These are phyloP conservation scores for Boletellus deceptivus DNA, from an alignment of 1,284 basidiomycete species.

Conservation along the genomic window DNA sequence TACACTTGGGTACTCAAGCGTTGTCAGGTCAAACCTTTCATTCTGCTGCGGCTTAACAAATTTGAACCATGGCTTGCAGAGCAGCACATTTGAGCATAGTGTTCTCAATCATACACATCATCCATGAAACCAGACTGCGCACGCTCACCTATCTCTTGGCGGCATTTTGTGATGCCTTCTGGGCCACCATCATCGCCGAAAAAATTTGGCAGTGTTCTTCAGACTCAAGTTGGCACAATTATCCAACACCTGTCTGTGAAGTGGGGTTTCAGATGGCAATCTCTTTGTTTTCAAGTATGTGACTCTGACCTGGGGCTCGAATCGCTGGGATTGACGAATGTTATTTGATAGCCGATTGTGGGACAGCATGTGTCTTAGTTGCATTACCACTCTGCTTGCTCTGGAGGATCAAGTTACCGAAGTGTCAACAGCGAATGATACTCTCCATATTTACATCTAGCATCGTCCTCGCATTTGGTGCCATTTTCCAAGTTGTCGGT, in stretches of 20 bases:
- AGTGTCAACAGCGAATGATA: constrained; percentile 17
- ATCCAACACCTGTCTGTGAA: not conserved
- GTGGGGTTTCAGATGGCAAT: not conserved
- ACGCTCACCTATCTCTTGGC: constrained; percentile 3
- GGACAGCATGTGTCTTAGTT: constrained; percentile 9
- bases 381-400: constrained; percentile 14
- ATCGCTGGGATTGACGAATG: not conserved
- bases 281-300: not conserved
- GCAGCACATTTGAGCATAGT: constrained; percentile 1
- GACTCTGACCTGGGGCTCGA: not conserved
- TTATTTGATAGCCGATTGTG: constrained; percentile 10
- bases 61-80: not conserved
- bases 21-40: constrained; percentile 1
- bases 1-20: not conserved
- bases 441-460: constrained; percentile 17
- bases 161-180: constrained; percentile 5
- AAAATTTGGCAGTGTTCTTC: constrained; percentile 7
- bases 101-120: constrained; percentile 6
- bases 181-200: not conserved
- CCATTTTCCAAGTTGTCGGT: constrained; percentile 12
- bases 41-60: not conserved
- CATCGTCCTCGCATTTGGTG: constrained; percentile 10
- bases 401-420: constrained; percentile 18
- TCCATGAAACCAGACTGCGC: not conserved
- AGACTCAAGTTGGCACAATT: constrained; percentile 7